A percentile compares a stretch with the other conserved stretches of the same genome.
Evolutionary conservation across 108 stramenopile species (phyloP).

Genomic region (Skeletonema tropicum): DNA sequence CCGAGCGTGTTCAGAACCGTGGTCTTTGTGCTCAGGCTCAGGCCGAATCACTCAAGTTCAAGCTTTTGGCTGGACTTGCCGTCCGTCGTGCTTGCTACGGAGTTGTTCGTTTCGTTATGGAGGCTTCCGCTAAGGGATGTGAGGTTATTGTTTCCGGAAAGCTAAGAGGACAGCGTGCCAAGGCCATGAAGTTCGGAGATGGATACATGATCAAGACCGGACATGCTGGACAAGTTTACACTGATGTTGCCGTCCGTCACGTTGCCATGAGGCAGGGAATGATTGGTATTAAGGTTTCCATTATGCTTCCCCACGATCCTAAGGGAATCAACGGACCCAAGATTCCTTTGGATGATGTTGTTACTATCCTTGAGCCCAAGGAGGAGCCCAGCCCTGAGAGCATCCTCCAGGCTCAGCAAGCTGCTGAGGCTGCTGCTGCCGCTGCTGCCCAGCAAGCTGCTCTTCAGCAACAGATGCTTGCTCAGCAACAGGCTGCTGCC

Average conservation of each 20-base stretch:
- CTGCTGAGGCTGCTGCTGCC: slow-evolving; percentile 49
- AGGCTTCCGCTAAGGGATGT: slow-evolving; percentile 98
- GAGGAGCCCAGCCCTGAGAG: slow-evolving; percentile 79
- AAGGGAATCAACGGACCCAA: slow-evolving; percentile 86
- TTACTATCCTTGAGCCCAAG: slow-evolving; percentile 92
- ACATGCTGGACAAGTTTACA: slow-evolving; percentile 97
- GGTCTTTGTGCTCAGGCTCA: slow-evolving; percentile 99
- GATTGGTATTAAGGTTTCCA: slow-evolving; percentile 97
- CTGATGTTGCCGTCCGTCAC: slow-evolving; percentile 98
- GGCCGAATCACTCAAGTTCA: slow-evolving; percentile 99
- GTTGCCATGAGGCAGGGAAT: slow-evolving; percentile 99
- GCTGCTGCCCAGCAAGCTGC: slow-evolving; percentile 43
- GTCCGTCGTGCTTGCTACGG: slow-evolving; percentile 99
- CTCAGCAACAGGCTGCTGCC: slow-evolving; percentile 33
- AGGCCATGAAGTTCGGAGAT: slow-evolving; percentile 99
- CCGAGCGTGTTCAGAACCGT: slow-evolving; percentile 98
- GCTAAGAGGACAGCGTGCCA: slow-evolving; percentile 99
- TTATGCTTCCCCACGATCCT: slow-evolving; percentile 99
- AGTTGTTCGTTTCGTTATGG: slow-evolving; percentile 99
- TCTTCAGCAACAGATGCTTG: slow-evolving; percentile 36
- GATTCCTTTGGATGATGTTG: slow-evolving; percentile 92
- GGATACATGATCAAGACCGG: slow-evolving; percentile 99
- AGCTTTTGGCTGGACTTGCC: slow-evolving; percentile 98
- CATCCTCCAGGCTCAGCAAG: slow-evolving; percentile 70
- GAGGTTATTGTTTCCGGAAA: slow-evolving; percentile 99